phyloP scores from a whole-genome alignment of 148 eudicot species.

The Talinum fruticosum region DNA sequence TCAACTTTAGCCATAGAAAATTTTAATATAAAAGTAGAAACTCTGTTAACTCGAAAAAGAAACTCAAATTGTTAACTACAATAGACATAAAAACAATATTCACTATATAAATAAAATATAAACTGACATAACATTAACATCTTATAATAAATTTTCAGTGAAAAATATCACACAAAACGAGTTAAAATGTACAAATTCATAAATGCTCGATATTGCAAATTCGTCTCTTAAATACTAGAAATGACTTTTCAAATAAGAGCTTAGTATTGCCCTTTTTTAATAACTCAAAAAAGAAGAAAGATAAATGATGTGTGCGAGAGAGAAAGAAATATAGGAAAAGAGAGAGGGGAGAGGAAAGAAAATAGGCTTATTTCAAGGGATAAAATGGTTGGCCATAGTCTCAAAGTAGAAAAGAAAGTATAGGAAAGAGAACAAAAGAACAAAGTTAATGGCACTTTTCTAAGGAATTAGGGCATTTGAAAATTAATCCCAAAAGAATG shows the following conservation, averaged over 20 bases:
- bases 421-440: constrained; percentile 1
- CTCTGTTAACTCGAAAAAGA: too few species aligned
- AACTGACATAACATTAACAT: too few species aligned
- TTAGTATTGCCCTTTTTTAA: not conserved
- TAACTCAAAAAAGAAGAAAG: not conserved
- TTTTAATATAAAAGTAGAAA: too few species aligned
- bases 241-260: too few species aligned
- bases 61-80: too few species aligned
- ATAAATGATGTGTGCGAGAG: not conserved
- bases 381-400: constrained; percentile 11
- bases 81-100: too few species aligned
- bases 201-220: too few species aligned
- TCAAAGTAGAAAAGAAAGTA: not conserved
- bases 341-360: constrained; percentile 25
- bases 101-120: too few species aligned
- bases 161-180: too few species aligned
- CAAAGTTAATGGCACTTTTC: constrained; percentile 3
- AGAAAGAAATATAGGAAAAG: not conserved
- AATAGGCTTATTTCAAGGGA: constrained; percentile 31
- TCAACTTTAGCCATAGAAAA: too few species aligned
- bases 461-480: not conserved
- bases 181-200: too few species aligned
- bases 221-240: not conserved
- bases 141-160: too few species aligned
- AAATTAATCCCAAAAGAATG: not conserved